Percentiles rank a stretch among this genome's conserved stretches.
Evolutionary conservation across 2,329 filamentous ascomycete genomes (phyloP).

Genomic region (Raffaelea ambrosiae): DNA sequence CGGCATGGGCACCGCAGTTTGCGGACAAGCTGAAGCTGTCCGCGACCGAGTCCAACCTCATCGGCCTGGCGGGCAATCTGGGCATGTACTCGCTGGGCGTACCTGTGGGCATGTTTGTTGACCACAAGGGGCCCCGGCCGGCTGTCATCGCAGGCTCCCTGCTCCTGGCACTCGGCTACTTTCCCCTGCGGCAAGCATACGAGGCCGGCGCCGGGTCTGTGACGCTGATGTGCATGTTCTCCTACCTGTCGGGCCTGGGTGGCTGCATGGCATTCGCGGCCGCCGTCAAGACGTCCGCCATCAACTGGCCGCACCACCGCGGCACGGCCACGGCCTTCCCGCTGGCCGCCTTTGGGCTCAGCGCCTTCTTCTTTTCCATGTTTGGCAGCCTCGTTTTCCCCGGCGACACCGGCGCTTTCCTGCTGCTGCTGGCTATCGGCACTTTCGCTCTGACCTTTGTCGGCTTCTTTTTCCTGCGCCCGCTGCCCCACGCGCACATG

Average conservation of each 20-base stretch:
- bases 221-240: constrained; percentile 65
- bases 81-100: constrained; percentile 93
- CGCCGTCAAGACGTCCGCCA: constrained; percentile 74
- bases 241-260: constrained; percentile 77
- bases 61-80: constrained; percentile 77
- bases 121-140: constrained; percentile 69
- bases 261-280: constrained; percentile 88
- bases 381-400: constrained; percentile 71
- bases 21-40: constrained; percentile 78
- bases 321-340: constrained; percentile 94
- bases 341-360: constrained; percentile 84
- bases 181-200: constrained; percentile 73
- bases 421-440: constrained; percentile 71
- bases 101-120: constrained; percentile 80
- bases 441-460: constrained; percentile 68
- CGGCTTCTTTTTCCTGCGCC: constrained; percentile 77
- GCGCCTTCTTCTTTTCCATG: constrained; percentile 90
- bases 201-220: constrained; percentile 55
- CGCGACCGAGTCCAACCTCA: constrained; percentile 87
- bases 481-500: constrained; percentile 50
- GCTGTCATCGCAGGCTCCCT: constrained; percentile 69
- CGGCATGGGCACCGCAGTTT: constrained; percentile 94
- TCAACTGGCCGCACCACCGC: constrained; percentile 85
- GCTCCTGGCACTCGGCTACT: constrained; percentile 71
- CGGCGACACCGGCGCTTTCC: constrained; percentile 71